Evolutionary conservation across 116 monocot species (phyloP).

Genomic region (Zostera marina): DNA sequence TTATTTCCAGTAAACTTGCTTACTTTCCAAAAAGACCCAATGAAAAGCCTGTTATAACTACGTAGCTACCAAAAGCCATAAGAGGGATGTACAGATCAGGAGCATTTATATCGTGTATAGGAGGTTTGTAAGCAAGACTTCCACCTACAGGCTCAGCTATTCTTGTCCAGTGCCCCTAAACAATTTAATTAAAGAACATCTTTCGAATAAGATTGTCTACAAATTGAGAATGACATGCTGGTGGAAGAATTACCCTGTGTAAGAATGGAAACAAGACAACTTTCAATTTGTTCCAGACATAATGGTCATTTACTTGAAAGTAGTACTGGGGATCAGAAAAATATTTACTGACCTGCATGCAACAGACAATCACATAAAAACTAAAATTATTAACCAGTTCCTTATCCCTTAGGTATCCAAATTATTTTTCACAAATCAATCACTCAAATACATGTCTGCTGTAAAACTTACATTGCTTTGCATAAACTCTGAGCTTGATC

Average conservation of each 20-base stretch:
- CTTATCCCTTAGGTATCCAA: background rate
- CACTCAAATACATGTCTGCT: background rate
- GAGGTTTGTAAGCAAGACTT: constrained; percentile 51
- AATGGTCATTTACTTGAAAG: constrained; percentile 58
- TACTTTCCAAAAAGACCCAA: constrained; percentile 48
- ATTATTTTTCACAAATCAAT: background rate
- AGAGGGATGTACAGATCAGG: constrained; percentile 53
- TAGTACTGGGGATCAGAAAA: constrained; percentile 58
- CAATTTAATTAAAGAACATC: background rate
- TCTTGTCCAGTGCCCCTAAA: constrained; percentile 65
- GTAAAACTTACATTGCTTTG: constrained; percentile 41
- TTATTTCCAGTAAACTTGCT: background rate
- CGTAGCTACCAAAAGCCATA: constrained; percentile 56
- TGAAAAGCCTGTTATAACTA: constrained; percentile 40
- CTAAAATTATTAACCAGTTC: background rate
- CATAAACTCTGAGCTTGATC: constrained; percentile 62
- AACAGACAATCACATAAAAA: constrained; percentile 1
- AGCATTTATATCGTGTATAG: constrained; percentile 53
- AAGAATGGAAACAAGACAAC: constrained; percentile 52
- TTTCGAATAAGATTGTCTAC: background rate
- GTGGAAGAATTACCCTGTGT: constrained; percentile 34
- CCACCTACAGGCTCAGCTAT: constrained; percentile 57
- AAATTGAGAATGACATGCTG: background rate
- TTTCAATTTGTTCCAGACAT: constrained; percentile 55
- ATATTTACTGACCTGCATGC: constrained; percentile 47